A percentile compares a stretch with the other conserved stretches of the same genome.
Conservation (phyloP, 768 basidiomycete species). For the Boletus rex-veris region DNA sequence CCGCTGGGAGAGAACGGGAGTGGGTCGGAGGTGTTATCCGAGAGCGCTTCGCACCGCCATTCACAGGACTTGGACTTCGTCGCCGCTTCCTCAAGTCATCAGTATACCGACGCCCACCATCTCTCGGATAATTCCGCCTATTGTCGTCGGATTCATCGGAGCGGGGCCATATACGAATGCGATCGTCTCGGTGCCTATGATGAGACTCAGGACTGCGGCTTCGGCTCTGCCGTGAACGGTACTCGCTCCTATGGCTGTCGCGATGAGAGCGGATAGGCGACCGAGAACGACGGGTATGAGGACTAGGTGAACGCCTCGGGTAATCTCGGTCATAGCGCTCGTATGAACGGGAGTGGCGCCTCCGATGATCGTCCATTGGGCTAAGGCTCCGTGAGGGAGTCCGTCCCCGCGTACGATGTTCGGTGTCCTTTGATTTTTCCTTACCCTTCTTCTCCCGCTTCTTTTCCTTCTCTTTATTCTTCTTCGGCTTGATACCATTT, state of each 20-base stretch:
- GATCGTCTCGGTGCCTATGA: constrained; percentile 14
- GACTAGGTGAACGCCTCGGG: constrained; percentile 42
- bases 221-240: constrained; percentile 25
- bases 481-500: constrained; percentile 78
- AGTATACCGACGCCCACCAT: constrained; percentile 19
- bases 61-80: constrained; percentile 34
- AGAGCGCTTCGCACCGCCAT: constrained; percentile 43
- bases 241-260: constrained; percentile 20
- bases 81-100: constrained; percentile 39
- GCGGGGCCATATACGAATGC: constrained; percentile 42
- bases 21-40: constrained; percentile 40
- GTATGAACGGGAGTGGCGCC: constrained; percentile 29
- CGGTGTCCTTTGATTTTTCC: constrained; percentile 19
- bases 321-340: constrained; percentile 29
- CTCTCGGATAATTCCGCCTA: constrained; percentile 28
- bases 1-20: constrained; percentile 17
- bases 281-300: constrained; percentile 43
- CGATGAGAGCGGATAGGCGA: constrained; percentile 38
- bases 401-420: constrained; percentile 32
- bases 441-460: constrained; percentile 42
- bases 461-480: constrained; percentile 64
- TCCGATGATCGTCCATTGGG: constrained; percentile 26
- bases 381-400: constrained; percentile 32
- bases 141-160: constrained; percentile 54
- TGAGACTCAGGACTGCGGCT: constrained; percentile 30